A percentile compares a stretch with the other conserved stretches of the same genome.
phyloP scores from a whole-genome alignment of 768 basidiomycete genomes.

The Kwoniella mangroviensis region DNA sequence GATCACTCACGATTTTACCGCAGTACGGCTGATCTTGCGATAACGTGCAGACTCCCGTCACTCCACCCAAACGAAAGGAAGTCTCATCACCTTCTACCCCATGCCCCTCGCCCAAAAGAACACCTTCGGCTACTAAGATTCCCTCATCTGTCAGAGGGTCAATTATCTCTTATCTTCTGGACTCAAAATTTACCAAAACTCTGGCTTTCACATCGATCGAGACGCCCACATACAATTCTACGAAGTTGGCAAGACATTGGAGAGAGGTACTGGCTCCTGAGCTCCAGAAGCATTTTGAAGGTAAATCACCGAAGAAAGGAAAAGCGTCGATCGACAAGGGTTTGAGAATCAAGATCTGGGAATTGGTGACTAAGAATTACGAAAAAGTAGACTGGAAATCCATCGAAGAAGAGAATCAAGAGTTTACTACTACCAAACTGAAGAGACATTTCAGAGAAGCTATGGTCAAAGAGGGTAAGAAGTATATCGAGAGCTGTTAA shows the following conservation, averaged over 20 bases:
- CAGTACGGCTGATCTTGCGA: background rate
- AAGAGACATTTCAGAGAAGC: conserved; percentile 48
- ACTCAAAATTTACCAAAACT: conserved; percentile 18
- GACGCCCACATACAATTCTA: conserved; percentile 2
- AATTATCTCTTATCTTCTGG: conserved; percentile 30
- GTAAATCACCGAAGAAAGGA: conserved; percentile 16
- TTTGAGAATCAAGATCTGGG: conserved; percentile 34
- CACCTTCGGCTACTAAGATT: conserved; percentile 39
- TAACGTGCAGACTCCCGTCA: background rate
- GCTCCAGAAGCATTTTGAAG: conserved; percentile 16
- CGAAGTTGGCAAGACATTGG: conserved; percentile 46
- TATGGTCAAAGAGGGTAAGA: conserved; percentile 42
- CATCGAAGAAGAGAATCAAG: conserved; percentile 17
- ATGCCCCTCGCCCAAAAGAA: conserved; percentile 14
- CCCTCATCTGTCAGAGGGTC: conserved; percentile 9
- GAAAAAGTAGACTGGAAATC: conserved; percentile 39
- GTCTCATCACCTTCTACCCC: conserved; percentile 5
- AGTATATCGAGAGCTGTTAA: conserved; percentile 29
- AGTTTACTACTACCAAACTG: conserved; percentile 29
- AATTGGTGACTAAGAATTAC: conserved; percentile 27
- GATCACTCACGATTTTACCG: too few relatives aligned
- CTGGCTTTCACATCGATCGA: conserved; percentile 19
- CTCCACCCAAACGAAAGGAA: conserved; percentile 13
- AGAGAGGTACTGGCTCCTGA: conserved; percentile 40
- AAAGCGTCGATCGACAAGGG: conserved; percentile 23